Base-by-base conservation (phyloP, 169 alveolate species). In the Cryptosporidium xiaoi region DNA sequence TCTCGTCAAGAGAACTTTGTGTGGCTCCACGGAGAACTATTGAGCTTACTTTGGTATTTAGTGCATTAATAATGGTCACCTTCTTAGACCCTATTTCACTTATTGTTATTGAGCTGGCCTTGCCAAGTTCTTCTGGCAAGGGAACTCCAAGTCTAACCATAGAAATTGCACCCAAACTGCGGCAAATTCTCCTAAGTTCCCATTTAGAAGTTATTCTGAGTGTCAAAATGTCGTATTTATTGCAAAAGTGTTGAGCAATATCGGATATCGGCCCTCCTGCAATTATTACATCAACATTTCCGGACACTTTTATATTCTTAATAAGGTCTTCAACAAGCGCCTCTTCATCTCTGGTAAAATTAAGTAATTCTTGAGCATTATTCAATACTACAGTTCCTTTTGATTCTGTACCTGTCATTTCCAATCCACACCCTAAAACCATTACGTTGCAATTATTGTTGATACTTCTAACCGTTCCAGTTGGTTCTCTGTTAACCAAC, bases 21-120 rank as follows among this genome's bases (percentile, higher is more conserved):
- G 99, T 97, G 31, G 99, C 97, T 10, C 99, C 99, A 93, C 99
- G 96, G 31, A 98, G 94, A 46, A 98, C 96, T 31, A 98, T 95
- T 1, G 99, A 97, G 15, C 93, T 85, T 6, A 95, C 94, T 67
- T 92, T 91, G 69, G 90, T 92, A 84, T 93, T 95, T 62, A 84
- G 85, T 18, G 96, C 93, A 82, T 92, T 90, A 65, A 94, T 84
- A 4, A 94, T 83, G 24, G 95, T 77, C 44, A 95, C 96, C 92
- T 95, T 95, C 90, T 96, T 95, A 18, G 98, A 94, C 27, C 99
- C 95, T 66, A 98, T 95, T 91, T 98, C 99, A 46, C 93, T 93
- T 48, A 96, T 95, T 51, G 93, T 92, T 2, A 97, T 94, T 65
- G 97, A 96, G 56, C 94, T 96, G 29, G 97, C 99, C 69, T 82